Conservation (phyloP, 2,329 filamentous ascomycete species). For the Samsoniella hepiali region DNA sequence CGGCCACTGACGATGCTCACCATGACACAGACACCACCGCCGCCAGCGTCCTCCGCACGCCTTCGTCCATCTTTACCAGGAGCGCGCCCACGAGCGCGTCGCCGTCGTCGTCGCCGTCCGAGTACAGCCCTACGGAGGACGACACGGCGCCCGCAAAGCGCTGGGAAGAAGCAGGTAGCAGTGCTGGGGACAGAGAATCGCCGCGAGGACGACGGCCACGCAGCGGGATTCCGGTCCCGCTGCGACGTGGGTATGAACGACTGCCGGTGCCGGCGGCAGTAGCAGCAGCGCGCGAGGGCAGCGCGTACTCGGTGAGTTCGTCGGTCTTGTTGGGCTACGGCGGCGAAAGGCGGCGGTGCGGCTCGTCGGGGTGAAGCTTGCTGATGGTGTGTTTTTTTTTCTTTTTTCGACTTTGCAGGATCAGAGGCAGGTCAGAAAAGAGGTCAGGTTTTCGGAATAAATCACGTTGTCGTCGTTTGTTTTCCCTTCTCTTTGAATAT, state of each 20-base stretch:
- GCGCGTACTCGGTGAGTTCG: background rate
- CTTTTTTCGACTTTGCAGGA: too few species aligned
- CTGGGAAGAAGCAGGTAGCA: background rate
- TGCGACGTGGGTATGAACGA: too few species aligned
- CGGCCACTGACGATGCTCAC: background rate
- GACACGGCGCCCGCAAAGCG: background rate
- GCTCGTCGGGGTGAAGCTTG: too few species aligned
- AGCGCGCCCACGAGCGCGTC: background rate
- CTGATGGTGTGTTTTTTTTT: too few species aligned
- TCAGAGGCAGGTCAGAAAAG: too few species aligned
- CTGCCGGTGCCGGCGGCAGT: background rate
- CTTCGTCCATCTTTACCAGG: background rate
- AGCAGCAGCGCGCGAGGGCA: background rate
- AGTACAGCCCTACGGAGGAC: background rate
- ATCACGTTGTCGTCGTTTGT: too few species aligned
- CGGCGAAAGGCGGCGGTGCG: background rate
- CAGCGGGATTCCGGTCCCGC: background rate
- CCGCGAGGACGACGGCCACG: background rate
- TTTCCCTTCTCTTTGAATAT: too few species aligned
- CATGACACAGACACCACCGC: background rate
- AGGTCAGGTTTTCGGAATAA: too few species aligned
- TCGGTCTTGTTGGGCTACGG: background rate
- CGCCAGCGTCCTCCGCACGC: background rate
- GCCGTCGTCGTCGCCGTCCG: background rate
- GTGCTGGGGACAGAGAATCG: too few species aligned